These are phyloP conservation scores for Elsinoe perseae DNA, from an alignment of 2,329 filamentous ascomycete species.

Conservation along the genomic window DNA sequence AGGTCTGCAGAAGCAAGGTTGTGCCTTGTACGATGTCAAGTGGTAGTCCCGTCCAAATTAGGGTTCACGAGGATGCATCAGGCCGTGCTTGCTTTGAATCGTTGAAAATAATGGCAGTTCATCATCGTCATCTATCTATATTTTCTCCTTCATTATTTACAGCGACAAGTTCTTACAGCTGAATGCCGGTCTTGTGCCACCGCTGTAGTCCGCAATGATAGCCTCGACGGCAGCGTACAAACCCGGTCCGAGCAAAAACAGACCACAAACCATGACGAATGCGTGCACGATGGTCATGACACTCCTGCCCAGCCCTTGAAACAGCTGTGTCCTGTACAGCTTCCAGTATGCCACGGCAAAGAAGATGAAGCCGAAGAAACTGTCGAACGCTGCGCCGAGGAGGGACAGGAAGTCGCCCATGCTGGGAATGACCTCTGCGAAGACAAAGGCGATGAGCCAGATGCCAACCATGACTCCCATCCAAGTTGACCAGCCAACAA, in stretches of 20 bases:
- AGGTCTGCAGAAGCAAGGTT: constrained; percentile 1
- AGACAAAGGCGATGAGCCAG: constrained; percentile 41
- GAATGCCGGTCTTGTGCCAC: constrained; percentile 40
- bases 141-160: constrained; percentile 24
- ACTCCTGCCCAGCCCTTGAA: constrained; percentile 30
- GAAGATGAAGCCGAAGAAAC: constrained; percentile 46
- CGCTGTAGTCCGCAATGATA: constrained; percentile 45
- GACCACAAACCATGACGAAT: constrained; percentile 39
- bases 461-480: constrained; percentile 35
- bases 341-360: constrained; percentile 45
- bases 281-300: constrained; percentile 40
- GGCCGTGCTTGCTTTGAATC: background rate
- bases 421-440: constrained; percentile 42
- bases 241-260: constrained; percentile 46
- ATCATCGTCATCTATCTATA: background rate
- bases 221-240: constrained; percentile 47
- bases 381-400: constrained; percentile 43
- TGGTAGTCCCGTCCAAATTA: background rate
- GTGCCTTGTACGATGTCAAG: background rate
- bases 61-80: background rate
- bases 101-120: background rate
- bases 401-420: constrained; percentile 46
- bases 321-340: constrained; percentile 36
- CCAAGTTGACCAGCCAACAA: constrained; percentile 44
- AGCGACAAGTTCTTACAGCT: constrained; percentile 44